phyloP scores from a whole-genome alignment of 164 flowering plant genomes.

The Magnolia changhungtana region DNA sequence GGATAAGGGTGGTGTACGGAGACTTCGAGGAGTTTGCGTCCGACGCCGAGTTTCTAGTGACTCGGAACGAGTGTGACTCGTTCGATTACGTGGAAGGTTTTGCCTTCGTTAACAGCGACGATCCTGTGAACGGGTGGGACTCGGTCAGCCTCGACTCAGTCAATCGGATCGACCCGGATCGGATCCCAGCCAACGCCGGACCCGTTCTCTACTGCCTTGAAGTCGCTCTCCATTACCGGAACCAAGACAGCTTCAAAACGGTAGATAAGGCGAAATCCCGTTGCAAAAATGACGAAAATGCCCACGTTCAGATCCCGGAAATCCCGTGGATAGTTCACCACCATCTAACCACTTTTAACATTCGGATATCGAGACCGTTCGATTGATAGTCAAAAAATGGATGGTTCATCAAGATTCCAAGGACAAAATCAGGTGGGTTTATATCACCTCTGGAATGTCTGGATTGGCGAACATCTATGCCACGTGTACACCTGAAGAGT shows the following conservation, averaged over 20 bases:
- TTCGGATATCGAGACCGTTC: too few relatives aligned
- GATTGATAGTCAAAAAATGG: too few relatives aligned
- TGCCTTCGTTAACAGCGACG: constrained; percentile 66
- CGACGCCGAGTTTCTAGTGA: constrained; percentile 73
- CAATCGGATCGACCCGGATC: constrained; percentile 40
- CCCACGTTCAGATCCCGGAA: not conserved
- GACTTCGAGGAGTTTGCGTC: constrained; percentile 62
- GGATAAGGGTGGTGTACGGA: constrained; percentile 76
- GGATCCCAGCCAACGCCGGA: constrained; percentile 46
- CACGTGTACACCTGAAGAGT: too few relatives aligned
- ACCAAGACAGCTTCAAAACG: constrained; percentile 21
- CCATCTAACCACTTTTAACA: too few relatives aligned
- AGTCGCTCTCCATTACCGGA: constrained; percentile 52
- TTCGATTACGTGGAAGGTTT: constrained; percentile 90
- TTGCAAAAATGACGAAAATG: not conserved
- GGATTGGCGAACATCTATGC: too few relatives aligned
- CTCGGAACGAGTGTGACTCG: constrained; percentile 31
- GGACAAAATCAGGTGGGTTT: too few relatives aligned
- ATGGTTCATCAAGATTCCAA: too few relatives aligned
- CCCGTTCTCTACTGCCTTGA: constrained; percentile 84
- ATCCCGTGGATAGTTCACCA: not conserved
- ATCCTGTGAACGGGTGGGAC: constrained; percentile 71
- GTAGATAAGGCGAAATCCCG: constrained; percentile 40
- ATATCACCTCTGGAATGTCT: too few relatives aligned
- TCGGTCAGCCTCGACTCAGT: constrained; percentile 46